Percentiles rank a stretch among this genome's conserved stretches.
Evolutionary conservation across 805 yeast species (phyloP).

Genomic region (Schizosaccharomyces octosporus): DNA sequence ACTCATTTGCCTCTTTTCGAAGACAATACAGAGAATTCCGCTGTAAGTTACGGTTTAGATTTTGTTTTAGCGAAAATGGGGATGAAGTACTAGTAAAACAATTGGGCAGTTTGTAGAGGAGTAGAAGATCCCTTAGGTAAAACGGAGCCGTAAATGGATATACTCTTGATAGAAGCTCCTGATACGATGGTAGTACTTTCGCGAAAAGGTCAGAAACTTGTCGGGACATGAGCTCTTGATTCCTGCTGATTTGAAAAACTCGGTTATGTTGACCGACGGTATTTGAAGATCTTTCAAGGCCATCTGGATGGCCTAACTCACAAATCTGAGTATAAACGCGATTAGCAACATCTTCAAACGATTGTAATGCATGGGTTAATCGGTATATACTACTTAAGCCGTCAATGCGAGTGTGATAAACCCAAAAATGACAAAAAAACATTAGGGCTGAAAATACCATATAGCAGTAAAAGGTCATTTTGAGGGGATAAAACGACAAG

Average conservation of each 20-base stretch:
- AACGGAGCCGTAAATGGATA: neutral
- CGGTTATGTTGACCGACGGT: too few relatives aligned
- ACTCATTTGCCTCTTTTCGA: neutral
- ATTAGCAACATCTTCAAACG: neutral
- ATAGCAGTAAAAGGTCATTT: neutral
- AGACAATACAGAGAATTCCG: neutral
- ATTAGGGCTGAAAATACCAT: neutral
- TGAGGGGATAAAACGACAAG: neutral
- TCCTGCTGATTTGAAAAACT: neutral
- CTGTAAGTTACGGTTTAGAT: neutral
- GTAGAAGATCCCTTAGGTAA: neutral
- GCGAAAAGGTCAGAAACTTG: neutral
- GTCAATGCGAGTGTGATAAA: neutral
- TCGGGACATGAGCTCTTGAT: neutral
- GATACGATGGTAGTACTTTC: neutral
- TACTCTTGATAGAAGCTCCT: neutral
- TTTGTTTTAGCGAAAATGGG: neutral
- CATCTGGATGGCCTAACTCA: neutral
- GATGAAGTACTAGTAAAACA: neutral
- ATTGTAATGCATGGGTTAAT: neutral
- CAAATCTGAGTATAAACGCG: neutral
- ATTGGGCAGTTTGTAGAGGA: neutral
- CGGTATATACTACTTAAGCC: neutral
- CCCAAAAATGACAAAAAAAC: neutral
- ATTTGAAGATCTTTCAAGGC: too few relatives aligned